phyloP scores from a whole-genome alignment of 257 asterid genomes.

The Galeopsis tetrahit region DNA sequence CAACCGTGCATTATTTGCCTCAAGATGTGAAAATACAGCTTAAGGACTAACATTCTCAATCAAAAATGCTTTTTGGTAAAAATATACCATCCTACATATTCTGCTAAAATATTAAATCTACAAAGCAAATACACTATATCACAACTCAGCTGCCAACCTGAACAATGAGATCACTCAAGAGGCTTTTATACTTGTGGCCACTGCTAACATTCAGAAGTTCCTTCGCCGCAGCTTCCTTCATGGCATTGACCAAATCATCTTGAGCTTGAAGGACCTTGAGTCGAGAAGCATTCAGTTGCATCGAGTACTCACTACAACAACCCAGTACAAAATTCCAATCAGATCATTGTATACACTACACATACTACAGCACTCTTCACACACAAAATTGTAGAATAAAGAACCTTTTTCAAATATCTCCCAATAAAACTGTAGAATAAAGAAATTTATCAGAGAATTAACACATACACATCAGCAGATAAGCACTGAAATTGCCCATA shows the following conservation, averaged over 20 bases:
- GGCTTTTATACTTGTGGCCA: conserved; percentile 55
- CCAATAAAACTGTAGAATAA: background rate
- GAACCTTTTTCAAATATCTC: conserved; percentile 14
- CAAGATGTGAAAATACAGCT: background rate
- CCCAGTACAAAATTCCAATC: conserved; percentile 7
- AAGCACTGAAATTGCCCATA: conserved; percentile 2
- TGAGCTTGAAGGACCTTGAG: conserved; percentile 86
- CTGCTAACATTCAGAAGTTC: conserved; percentile 72
- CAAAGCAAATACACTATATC: conserved; percentile 9
- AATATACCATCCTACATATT: background rate
- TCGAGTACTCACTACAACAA: conserved; percentile 74
- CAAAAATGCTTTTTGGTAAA: conserved; percentile 6
- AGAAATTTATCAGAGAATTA: conserved; percentile 8
- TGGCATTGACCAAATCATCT: conserved; percentile 70
- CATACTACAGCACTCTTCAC: too few relatives aligned
- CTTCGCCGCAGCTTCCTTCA: conserved; percentile 71
- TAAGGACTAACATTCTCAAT: background rate
- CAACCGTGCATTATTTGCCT: conserved; percentile 1
- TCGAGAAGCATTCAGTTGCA: conserved; percentile 89
- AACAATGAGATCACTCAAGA: conserved; percentile 79
- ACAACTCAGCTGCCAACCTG: conserved; percentile 56
- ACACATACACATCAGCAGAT: conserved; percentile 9
- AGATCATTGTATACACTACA: conserved; percentile 6
- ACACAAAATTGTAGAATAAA: background rate
- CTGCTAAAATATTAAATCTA: conserved; percentile 7